A percentile compares a stretch with the other conserved stretches of the same genome.
These are phyloP conservation scores for Rhododendron griersonianum DNA, from an alignment of 148 eudicot species.

Conservation along the genomic window DNA sequence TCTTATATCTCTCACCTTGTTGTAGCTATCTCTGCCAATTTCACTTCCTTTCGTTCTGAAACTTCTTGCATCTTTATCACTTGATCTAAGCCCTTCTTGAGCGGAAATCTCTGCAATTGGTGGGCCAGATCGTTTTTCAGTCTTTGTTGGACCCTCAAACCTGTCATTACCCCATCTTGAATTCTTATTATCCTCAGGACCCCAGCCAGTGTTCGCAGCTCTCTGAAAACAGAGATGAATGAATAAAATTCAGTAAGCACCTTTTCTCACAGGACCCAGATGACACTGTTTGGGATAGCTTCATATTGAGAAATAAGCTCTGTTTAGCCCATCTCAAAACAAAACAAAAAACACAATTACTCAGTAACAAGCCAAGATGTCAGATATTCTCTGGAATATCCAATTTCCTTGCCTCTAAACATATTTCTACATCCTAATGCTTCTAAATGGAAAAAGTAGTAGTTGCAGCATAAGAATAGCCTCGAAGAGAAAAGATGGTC, in stretches of 20 bases:
- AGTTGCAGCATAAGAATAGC: neutral
- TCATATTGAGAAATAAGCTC: neutral
- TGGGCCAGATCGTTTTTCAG: slow-evolving; percentile 29
- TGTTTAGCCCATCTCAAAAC: neutral
- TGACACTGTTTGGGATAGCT: neutral
- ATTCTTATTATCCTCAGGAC: slow-evolving; percentile 57
- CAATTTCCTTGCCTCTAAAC: neutral
- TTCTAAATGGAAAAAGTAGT: neutral
- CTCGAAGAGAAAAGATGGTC: neutral
- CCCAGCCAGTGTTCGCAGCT: slow-evolving; percentile 97
- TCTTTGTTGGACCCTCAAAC: slow-evolving; percentile 33
- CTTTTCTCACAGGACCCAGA: neutral
- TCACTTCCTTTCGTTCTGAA: slow-evolving; percentile 26
- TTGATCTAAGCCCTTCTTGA: slow-evolving; percentile 16
- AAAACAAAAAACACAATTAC: neutral
- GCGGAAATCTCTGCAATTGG: slow-evolving; percentile 16
- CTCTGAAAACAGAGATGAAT: slow-evolving; percentile 39
- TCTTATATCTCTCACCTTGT: slow-evolving; percentile 22
- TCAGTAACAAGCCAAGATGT: neutral
- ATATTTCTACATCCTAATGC: neutral
- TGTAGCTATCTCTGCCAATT: slow-evolving; percentile 18
- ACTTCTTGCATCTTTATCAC: slow-evolving; percentile 31
- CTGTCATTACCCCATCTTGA: slow-evolving; percentile 59
- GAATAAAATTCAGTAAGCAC: neutral
- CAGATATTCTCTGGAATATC: neutral